A percentile compares a stretch with the other conserved stretches of the same genome.
These are phyloP conservation scores for Leccinum fuscescens DNA, from an alignment of 1,284 basidiomycete genomes.

Conservation along the genomic window DNA sequence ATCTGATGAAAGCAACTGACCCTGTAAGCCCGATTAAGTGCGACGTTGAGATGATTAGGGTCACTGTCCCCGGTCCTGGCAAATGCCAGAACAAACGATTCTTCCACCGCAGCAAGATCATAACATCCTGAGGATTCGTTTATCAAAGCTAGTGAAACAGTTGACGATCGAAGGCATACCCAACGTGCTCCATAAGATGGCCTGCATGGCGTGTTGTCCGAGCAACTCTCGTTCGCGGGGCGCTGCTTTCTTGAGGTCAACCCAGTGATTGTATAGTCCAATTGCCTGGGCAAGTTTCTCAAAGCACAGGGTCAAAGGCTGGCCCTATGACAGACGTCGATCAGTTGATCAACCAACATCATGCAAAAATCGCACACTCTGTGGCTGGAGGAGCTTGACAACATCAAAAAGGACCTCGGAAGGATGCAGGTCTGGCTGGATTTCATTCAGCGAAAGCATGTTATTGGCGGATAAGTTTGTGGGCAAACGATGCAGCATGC, in stretches of 20 bases:
- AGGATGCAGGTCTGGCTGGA: slow-evolving; percentile 75
- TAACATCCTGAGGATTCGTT: slow-evolving; percentile 53
- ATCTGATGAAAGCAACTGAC: slow-evolving; percentile 38
- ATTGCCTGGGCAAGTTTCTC: slow-evolving; percentile 64
- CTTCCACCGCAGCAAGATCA: slow-evolving; percentile 61
- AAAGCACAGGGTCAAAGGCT: slow-evolving; percentile 69
- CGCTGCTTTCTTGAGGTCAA: slow-evolving; percentile 51
- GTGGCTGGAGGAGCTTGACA: slow-evolving; percentile 33
- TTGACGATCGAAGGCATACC: slow-evolving; percentile 40
- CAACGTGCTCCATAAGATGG: slow-evolving; percentile 65
- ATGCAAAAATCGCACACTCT: slow-evolving; percentile 25
- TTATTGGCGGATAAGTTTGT: slow-evolving; percentile 33
- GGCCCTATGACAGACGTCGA: slow-evolving; percentile 47
- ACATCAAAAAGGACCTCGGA: slow-evolving; percentile 70
- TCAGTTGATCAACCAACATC: slow-evolving; percentile 13
- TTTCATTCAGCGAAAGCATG: slow-evolving; percentile 61
- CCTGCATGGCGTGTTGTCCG: slow-evolving; percentile 70
- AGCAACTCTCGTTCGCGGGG: slow-evolving; percentile 61
- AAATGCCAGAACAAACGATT: slow-evolving; percentile 68
- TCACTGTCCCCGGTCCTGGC: slow-evolving; percentile 55
- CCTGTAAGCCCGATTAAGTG: slow-evolving; percentile 62
- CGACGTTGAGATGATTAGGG: slow-evolving; percentile 58
- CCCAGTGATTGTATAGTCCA: slow-evolving; percentile 69
- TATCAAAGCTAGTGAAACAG: slow-evolving; percentile 2
- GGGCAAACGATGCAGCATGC: slow-evolving; percentile 70